Conservation (phyloP, 148 eudicot genomes). For the Beta vulgaris region DNA sequence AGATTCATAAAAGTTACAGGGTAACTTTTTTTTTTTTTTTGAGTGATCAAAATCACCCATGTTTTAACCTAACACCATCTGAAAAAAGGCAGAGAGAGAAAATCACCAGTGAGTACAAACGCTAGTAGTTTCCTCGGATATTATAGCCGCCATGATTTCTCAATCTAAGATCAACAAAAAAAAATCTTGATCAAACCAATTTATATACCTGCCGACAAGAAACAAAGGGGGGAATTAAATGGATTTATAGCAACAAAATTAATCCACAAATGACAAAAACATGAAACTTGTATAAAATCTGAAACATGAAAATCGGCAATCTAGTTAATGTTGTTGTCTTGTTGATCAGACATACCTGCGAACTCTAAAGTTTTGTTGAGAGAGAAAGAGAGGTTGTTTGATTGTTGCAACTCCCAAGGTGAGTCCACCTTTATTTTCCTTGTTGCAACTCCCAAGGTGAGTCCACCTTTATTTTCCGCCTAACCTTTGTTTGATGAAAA, state of each 20-base stretch:
- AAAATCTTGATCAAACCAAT: constrained; percentile 17
- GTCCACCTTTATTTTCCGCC: constrained; percentile 4
- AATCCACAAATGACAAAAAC: neutral
- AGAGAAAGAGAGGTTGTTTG: neutral
- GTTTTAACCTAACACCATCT: neutral
- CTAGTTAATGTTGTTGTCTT: neutral
- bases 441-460: too few relatives aligned
- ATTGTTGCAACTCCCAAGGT: neutral
- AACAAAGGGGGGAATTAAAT: neutral
- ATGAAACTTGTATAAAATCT: neutral
- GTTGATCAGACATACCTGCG: neutral
- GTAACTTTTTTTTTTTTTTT: neutral
- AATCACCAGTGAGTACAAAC: constrained; percentile 69
- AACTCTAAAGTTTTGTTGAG: neutral
- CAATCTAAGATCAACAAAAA: constrained; percentile 12
- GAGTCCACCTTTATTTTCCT: neutral
- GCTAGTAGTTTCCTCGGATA: constrained; percentile 46
- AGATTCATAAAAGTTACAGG: constrained; percentile 4
- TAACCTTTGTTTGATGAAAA: constrained; percentile 5
- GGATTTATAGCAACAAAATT: neutral
- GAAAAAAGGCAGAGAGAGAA: neutral
- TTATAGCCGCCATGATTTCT: constrained; percentile 57
- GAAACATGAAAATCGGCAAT: neutral
- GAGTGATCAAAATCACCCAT: constrained; percentile 12
- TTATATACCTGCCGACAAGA: constrained; percentile 18